A percentile compares a stretch with the other conserved stretches of the same genome.
These are phyloP conservation scores for Gorgonomyces haynaldii DNA, from an alignment of 192 early-diverging fungal species.

Conservation along the genomic window DNA sequence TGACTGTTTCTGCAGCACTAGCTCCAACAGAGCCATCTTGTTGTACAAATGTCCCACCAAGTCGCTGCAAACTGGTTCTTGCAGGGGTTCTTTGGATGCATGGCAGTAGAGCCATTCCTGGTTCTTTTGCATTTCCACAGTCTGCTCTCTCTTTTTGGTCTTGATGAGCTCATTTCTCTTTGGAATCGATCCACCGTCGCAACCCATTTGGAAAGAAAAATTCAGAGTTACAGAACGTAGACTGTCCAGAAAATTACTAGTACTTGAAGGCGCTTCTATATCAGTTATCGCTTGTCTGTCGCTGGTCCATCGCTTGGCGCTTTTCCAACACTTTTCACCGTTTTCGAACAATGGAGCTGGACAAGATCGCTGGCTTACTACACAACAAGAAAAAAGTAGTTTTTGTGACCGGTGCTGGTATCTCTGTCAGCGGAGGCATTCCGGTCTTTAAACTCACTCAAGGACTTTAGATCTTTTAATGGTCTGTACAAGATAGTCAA, in stretches of 20 bases:
- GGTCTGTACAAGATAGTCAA: conserved; percentile 83
- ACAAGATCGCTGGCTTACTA: conserved; percentile 6
- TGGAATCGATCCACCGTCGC: conserved; percentile 85
- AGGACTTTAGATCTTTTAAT: conserved; percentile 32
- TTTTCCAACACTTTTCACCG: too few relatives aligned
- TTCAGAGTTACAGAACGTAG: too few relatives aligned
- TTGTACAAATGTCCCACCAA: conserved; percentile 74
- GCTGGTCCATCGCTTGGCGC: too few relatives aligned
- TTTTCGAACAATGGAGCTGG: background rate
- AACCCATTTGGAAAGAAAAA: too few relatives aligned
- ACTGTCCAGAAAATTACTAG: too few relatives aligned
- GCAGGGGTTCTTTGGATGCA: conserved; percentile 60
- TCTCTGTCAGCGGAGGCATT: conserved; percentile 79
- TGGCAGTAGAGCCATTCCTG: conserved; percentile 66
- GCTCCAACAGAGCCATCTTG: conserved; percentile 65
- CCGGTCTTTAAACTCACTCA: conserved; percentile 41
- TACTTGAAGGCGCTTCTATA: too few relatives aligned
- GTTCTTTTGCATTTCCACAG: conserved; percentile 48
- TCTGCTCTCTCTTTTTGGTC: conserved; percentile 55
- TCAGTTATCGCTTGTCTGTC: too few relatives aligned
- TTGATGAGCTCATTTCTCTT: conserved; percentile 75
- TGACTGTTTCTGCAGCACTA: conserved; percentile 52
- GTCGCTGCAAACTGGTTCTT: conserved; percentile 56
- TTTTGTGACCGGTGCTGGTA: conserved; percentile 80
- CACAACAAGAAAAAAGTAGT: conserved; percentile 35